Conservation (phyloP, 768 basidiomycete species). For the Boletus tomentosulus region DNA sequence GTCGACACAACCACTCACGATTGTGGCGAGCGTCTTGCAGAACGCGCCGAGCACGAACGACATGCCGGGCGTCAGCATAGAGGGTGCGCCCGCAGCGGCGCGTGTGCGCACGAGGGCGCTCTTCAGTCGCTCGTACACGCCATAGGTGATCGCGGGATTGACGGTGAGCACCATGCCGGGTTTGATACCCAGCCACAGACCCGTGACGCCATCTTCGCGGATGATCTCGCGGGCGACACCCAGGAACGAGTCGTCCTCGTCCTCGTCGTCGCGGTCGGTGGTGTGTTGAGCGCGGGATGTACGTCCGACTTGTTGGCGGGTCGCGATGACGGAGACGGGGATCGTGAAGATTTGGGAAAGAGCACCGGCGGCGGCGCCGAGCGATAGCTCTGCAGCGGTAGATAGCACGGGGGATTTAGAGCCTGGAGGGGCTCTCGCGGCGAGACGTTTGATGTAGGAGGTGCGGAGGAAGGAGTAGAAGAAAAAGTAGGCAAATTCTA, state of each 20-base stretch:
- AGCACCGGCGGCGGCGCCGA: conserved; percentile 90
- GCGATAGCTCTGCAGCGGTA: conserved; percentile 73
- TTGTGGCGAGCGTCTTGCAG: conserved; percentile 93
- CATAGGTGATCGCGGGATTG: conserved; percentile 98
- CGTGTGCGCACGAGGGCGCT: conserved; percentile 57
- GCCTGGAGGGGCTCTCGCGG: conserved; percentile 54
- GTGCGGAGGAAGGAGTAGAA: conserved; percentile 92
- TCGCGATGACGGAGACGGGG: conserved; percentile 96
- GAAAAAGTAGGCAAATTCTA: conserved; percentile 99
- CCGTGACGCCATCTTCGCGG: conserved; percentile 79
- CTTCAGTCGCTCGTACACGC: conserved; percentile 90
- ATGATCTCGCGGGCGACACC: conserved; percentile 83
- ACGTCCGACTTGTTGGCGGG: conserved; percentile 87
- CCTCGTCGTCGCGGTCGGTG: conserved; percentile 1
- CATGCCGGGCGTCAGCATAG: conserved; percentile 71
- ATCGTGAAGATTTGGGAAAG: conserved; percentile 98
- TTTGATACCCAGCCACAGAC: conserved; percentile 90
- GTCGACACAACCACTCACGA: conserved; percentile 48
- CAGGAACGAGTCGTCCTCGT: conserved; percentile 66
- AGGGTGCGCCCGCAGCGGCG: conserved; percentile 37
- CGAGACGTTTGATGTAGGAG: conserved; percentile 71
- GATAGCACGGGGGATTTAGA: conserved; percentile 60
- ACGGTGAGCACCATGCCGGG: conserved; percentile 93
- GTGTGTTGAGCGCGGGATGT: conserved; percentile 10
- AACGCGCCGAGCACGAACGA: conserved; percentile 86